phyloP scores from a whole-genome alignment of 257 asterid species.

The Solanum microdontum region DNA sequence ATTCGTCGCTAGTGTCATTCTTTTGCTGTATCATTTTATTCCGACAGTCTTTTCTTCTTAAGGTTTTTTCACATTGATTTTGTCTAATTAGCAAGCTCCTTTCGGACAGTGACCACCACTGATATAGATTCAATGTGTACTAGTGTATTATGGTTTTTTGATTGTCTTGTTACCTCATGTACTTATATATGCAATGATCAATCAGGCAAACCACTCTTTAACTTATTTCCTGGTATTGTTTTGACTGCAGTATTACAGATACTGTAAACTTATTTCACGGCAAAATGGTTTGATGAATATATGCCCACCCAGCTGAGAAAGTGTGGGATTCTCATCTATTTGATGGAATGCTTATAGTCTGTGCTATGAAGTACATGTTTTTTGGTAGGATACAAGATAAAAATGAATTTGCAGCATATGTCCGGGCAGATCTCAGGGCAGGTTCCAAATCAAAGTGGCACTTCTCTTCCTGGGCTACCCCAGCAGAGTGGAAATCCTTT shows the following conservation, averaged over 20 bases:
- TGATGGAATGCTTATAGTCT: background rate
- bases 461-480: conserved; percentile 36
- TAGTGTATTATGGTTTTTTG: background rate
- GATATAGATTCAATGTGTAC: background rate
- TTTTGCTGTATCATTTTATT: background rate
- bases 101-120: background rate
- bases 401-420: conserved; percentile 61
- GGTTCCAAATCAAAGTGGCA: conserved; percentile 47
- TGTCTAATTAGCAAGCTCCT: background rate
- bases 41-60: background rate
- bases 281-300: background rate
- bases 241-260: background rate
- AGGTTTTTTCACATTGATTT: background rate
- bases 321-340: background rate
- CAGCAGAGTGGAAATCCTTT: conserved; percentile 63
- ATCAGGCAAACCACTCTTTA: background rate
- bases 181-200: background rate
- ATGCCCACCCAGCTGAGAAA: background rate
- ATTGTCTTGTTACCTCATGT: background rate
- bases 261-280: background rate
- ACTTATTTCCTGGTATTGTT: background rate
- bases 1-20: background rate
- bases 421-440: conserved; percentile 64
- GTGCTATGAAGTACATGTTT: conserved; percentile 1
- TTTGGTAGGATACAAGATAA: conserved; percentile 7